A percentile compares a stretch with the other conserved stretches of the same genome.
Evolutionary conservation across 495 filamentous ascomycete species (phyloP).

Genomic region (Talaromyces adpressus): DNA sequence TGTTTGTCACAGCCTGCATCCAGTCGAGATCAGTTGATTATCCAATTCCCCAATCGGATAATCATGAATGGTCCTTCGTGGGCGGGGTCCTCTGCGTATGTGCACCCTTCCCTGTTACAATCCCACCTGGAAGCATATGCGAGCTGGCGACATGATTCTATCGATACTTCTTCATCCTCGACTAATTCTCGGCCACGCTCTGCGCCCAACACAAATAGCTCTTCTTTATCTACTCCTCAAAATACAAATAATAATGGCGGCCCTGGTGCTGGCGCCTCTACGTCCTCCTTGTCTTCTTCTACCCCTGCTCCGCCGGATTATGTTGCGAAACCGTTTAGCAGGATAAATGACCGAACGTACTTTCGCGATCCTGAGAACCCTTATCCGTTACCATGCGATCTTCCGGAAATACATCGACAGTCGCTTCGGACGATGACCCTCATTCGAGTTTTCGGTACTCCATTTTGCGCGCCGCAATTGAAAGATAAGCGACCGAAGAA

Average conservation of each 20-base stretch:
- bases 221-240: neutral
- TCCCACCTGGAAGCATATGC: neutral
- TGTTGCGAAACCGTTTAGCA: slow-evolving; percentile 55
- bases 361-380: slow-evolving; percentile 65
- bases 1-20: neutral
- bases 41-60: neutral
- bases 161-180: neutral
- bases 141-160: neutral
- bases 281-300: slow-evolving; percentile 28
- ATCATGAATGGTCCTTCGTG: slow-evolving; percentile 1
- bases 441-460: slow-evolving; percentile 70
- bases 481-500: slow-evolving; percentile 60
- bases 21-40: neutral
- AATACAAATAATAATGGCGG: neutral
- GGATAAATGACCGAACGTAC: slow-evolving; percentile 72
- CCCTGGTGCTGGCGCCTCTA: slow-evolving; percentile 14
- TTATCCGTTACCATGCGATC: slow-evolving; percentile 84
- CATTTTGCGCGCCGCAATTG: slow-evolving; percentile 65
- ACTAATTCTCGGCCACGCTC: neutral
- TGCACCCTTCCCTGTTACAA: neutral
- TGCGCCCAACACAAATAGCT: neutral
- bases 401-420: slow-evolving; percentile 82
- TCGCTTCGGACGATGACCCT: slow-evolving; percentile 76
- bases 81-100: neutral
- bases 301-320: slow-evolving; percentile 36